These are phyloP conservation scores for Oryza nivara DNA, from an alignment of 176 grass and related monocot genomes.

Conservation along the genomic window DNA sequence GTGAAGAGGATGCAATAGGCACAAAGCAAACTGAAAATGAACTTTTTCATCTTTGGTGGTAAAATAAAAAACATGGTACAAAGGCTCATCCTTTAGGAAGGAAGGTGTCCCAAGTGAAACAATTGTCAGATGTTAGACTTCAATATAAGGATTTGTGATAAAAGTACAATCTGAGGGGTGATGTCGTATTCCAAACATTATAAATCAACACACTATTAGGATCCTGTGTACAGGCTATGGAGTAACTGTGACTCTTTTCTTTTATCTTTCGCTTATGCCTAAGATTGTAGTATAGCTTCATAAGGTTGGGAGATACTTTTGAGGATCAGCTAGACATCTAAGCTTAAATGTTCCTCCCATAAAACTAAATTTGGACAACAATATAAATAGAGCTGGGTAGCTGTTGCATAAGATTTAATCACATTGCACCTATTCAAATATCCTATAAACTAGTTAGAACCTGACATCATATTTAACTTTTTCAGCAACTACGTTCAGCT, in stretches of 20 bases:
- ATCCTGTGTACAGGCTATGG: background rate
- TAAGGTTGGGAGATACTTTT: background rate
- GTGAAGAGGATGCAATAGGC: background rate
- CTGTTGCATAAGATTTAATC: background rate
- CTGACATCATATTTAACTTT: conserved; percentile 4
- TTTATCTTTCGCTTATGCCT: background rate
- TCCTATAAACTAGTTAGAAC: background rate
- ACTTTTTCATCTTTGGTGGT: background rate
- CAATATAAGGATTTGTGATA: background rate
- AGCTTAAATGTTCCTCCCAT: background rate
- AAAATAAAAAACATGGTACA: background rate
- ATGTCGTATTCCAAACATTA: background rate
- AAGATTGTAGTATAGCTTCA: background rate
- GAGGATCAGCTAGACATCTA: background rate
- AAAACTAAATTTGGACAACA: background rate
- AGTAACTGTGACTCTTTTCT: background rate
- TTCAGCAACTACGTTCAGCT: background rate
- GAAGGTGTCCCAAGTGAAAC: conserved; percentile 1
- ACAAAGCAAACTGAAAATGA: background rate
- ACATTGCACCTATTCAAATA: conserved; percentile 6
- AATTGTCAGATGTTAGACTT: conserved; percentile 1
- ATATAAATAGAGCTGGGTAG: background rate
- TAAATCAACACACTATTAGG: background rate
- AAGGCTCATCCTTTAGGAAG: background rate
- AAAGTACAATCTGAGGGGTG: background rate